Evolutionary conservation across 1,284 basidiomycete species (phyloP).

Genomic region (Apiotrichum veenhuisii): DNA sequence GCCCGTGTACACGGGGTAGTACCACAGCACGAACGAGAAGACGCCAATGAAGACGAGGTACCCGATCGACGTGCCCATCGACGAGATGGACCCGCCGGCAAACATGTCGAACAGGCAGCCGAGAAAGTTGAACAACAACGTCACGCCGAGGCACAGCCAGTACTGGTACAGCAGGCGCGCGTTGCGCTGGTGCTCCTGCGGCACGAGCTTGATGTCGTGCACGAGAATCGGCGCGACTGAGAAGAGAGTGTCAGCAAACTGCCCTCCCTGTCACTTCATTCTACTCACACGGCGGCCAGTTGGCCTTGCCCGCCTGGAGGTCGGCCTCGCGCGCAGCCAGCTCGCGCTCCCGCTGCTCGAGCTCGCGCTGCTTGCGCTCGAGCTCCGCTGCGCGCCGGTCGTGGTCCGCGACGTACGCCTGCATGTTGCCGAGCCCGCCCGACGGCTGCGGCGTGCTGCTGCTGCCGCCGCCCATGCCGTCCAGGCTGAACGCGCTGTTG

Average conservation of each 20-base stretch:
- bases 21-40: slow-evolving; percentile 86
- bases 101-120: slow-evolving; percentile 83
- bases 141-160: slow-evolving; percentile 75
- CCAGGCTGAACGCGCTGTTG: slow-evolving; percentile 42
- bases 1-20: slow-evolving; percentile 91
- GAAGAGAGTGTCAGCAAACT: background rate
- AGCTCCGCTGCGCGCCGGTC: slow-evolving; percentile 26
- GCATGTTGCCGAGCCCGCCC: slow-evolving; percentile 20
- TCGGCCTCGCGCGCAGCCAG: slow-evolving; percentile 26
- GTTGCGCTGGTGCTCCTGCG: slow-evolving; percentile 72
- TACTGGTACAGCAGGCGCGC: slow-evolving; percentile 81
- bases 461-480: slow-evolving; percentile 10
- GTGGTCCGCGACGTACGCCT: slow-evolving; percentile 22
- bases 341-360: slow-evolving; percentile 35
- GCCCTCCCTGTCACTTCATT: background rate
- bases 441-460: slow-evolving; percentile 10
- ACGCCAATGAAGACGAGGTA: slow-evolving; percentile 78
- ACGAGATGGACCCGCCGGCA: slow-evolving; percentile 53
- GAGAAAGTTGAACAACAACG: slow-evolving; percentile 83
- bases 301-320: slow-evolving; percentile 39
- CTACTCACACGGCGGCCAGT: slow-evolving; percentile 49
- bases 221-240: slow-evolving; percentile 89
- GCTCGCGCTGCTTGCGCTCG: slow-evolving; percentile 37
- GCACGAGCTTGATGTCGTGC: slow-evolving; percentile 85
- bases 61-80: slow-evolving; percentile 28